Evolutionary conservation across 805 yeast species (phyloP), one percentile per base, ranked within the genome.

Genomic region (Candida nemodendra): DNA sequence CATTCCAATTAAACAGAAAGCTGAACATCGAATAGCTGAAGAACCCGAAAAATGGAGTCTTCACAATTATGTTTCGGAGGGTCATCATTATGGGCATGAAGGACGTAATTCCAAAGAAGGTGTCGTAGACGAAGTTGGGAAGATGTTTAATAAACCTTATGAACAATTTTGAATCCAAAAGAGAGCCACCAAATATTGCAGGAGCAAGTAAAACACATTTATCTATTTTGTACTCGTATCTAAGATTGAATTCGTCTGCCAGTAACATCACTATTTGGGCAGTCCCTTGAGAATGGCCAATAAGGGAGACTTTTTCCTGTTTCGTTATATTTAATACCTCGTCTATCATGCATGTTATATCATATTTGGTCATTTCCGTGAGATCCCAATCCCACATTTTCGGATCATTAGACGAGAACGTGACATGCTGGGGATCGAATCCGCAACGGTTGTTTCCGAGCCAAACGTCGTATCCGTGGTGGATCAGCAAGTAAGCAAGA

Each of bases 301-400:
- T 71, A 16, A 91, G 61, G 0, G 82, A 71, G 6, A 90, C 50
- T 50, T 79, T 74, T 3, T 56, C 54, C 33, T 59, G 36, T 18
- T 38, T 23, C 0, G 75, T 68, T 18, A 50, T 47, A 2, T 57
- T 42, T 24, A 80, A 58, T 1, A 89, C 82, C 38, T 73, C 71
- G 24, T 80, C 75, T 7, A 90, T 69, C 62, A 91, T 66, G 14
- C 85, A 71, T 1, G 95, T 84, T 28, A 93, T 61, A 58, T 91
- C 99, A 52, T 68, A 76, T 40, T 71, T 69, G 0, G 90, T 91
- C 80, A 93, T 78, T 31, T 87, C 91, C n/a, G 71, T 62, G 34
- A 93, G 72, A 54, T 86, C 91, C 99, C 99, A 91, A 48, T 84
- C 80, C 99, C 99, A 91, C 78, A 84, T 84, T 34, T 67, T 53